Evolutionary conservation across 2,329 filamentous ascomycete species (phyloP), one percentile per base, ranked within the genome.

Genomic region (Aspergillus unguis): DNA sequence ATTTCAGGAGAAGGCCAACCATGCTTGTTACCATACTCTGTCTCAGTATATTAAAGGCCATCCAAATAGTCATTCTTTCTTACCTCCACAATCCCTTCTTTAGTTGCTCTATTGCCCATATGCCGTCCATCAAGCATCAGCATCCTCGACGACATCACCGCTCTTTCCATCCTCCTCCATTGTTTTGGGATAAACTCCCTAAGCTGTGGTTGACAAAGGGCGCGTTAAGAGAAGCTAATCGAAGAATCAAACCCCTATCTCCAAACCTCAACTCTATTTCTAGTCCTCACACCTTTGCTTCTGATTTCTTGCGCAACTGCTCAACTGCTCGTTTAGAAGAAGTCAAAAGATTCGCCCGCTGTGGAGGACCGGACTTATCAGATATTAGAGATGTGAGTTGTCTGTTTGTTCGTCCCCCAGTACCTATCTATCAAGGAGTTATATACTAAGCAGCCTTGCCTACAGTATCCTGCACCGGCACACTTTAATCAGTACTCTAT

Each of bases 251-350:
- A 31, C 40, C 42, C 40, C 41, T 36, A 29, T 44, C 48, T 44
- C 35, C 48, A 50, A 44, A 9, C 32, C 48, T 17, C 32, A 25
- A 11, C 25, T 47, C 26, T 27, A 3, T 26, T 38, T 31, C 44
- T 40, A 38, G 8, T 33, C n/a, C 40, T 44, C 8, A 44, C 33
- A 50, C 11, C 33, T 50, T 50, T 42, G 48, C 41, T 32, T 33
- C 48, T 44, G 41, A 44, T 35, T 50, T 44, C 26, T 36, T 50
- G 41, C 41, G 38, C 33, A 50, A 50, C 41, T 50, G 48, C 41
- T 50, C 33, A 9, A 33, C 41, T 44, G 38, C 48, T 50, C 44
- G 48, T 44, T 44, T 33, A 23, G 11, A 33, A 32, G 27, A 44
- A 28, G 32, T 44, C n/a, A 44, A 28, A 31, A 32, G 17, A 44